A percentile compares a stretch with the other conserved stretches of the same genome.
phyloP scores from a whole-genome alignment of 352 stramenopile species.

The Pseudoperonospora humuli region DNA sequence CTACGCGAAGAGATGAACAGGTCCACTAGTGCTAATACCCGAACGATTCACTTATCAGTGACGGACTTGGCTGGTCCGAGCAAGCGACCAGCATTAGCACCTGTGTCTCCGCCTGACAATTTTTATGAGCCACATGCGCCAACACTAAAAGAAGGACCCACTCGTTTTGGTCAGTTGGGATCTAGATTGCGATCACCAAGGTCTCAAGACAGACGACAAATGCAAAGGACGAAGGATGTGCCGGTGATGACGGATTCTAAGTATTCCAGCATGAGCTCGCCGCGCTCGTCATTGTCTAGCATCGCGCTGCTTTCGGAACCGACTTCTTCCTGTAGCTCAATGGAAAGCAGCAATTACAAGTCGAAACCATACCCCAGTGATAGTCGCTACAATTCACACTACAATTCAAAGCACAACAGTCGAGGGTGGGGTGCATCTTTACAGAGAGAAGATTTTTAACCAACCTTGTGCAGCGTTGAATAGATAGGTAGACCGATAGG shows the following conservation, averaged over 20 bases:
- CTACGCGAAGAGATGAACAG: conserved; percentile 21
- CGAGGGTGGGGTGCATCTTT: conserved; percentile 32
- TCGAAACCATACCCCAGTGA: conserved; percentile 16
- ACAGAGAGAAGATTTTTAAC: conserved; percentile 23
- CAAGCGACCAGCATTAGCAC: conserved; percentile 19
- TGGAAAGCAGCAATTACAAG: conserved; percentile 19
- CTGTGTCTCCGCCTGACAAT: conserved; percentile 9
- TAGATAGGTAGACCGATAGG: not conserved
- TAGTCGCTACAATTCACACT: conserved; percentile 10
- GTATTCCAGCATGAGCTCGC: conserved; percentile 48
- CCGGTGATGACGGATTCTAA: conserved; percentile 25
- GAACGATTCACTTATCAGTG: conserved; percentile 22
- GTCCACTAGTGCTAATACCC: conserved; percentile 6
- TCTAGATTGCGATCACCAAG: conserved; percentile 10
- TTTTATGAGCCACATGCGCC: conserved; percentile 12
- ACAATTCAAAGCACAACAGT: conserved; percentile 16
- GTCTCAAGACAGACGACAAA: conserved; percentile 16
- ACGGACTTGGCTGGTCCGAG: conserved; percentile 18
- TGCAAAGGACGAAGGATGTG: conserved; percentile 15
- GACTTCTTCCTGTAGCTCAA: conserved; percentile 23
- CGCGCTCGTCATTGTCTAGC: conserved; percentile 44
- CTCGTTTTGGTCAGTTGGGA: conserved; percentile 1
- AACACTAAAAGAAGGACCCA: conserved; percentile 16
- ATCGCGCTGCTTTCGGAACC: conserved; percentile 53
- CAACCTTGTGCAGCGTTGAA: not conserved